Conservation (phyloP, 2,329 filamentous ascomycete species). For the Cadophora sp. region DNA sequence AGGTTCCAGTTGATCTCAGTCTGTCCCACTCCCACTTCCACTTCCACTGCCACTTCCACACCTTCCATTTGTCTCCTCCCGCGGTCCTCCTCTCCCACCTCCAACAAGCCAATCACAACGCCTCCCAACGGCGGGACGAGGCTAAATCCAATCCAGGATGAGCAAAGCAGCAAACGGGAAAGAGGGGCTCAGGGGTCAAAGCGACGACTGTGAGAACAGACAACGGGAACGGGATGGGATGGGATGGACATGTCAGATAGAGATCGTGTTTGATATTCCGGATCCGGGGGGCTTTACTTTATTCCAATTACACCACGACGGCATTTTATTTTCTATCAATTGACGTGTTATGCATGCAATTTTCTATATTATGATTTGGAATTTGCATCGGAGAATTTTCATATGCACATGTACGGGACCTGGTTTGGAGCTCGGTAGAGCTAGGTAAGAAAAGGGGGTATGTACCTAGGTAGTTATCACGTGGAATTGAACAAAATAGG, state of each 20-base stretch:
- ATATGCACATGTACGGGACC: neutral
- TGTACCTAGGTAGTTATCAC: no score
- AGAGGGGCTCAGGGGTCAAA: slow-evolving; percentile 11
- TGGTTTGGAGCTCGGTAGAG: neutral
- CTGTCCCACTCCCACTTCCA: no score
- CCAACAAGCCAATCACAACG: slow-evolving; percentile 4
- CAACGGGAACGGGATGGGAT: neutral
- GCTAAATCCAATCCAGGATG: slow-evolving; percentile 8
- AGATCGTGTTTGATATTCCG: slow-evolving; percentile 16
- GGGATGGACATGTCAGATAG: neutral
- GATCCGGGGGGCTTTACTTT: neutral
- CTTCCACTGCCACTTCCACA: no score
- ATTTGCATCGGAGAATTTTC: neutral
- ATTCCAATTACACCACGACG: slow-evolving; percentile 4
- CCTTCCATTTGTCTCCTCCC: no score
- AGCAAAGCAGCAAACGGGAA: slow-evolving; percentile 16
- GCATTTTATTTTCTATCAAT: neutral
- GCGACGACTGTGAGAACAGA: neutral
- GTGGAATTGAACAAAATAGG: neutral
- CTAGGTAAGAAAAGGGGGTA: no score
- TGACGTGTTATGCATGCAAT: neutral
- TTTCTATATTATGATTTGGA: neutral
- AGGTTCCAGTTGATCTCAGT: no score
- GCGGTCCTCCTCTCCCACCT: neutral
- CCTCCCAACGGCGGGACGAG: neutral